Evolutionary conservation across 1,139 yeast genomes (phyloP), one percentile per base, ranked within the genome.

Genomic region (Debaryomyces sp.): DNA sequence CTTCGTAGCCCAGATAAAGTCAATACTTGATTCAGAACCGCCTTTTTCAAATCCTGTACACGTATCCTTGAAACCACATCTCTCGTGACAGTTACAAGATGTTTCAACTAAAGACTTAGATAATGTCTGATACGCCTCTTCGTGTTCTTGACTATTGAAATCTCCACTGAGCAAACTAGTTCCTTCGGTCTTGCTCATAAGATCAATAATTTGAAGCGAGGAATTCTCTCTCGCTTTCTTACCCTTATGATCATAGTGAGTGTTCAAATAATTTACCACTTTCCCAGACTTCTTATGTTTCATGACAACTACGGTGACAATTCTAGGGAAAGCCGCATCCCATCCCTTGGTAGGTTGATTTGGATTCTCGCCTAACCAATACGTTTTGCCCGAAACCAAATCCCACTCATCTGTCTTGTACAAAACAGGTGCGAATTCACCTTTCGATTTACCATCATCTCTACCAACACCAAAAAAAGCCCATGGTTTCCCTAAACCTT

Each of bases 401-500:
- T 57, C 54, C 72, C 79, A 78, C 10, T 72, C 70, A 1, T 60
- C 44, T 2, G 51, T 52, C 42, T 68, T 64, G 58, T 56, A 78
- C 32, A 77, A 54, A 17, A 78, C 65, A 1, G 81, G 81, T 0
- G 78, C 63, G 50, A 62, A 77, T 54, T 78, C 82, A 6, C 82
- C 82, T 6, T 52, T 54, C 10, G 58, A 49, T 27, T 60, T 56
- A 4, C 82, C 82, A 50, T 78, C 82, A 26, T 63, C 68, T 45
- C 82, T 62, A 2, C 81, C 81, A 10, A 75, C 75, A 0, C 82
- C 82, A 42, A 59, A 68, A 53, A 67, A 73, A 1, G 63, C 48
- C 81, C 81, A 78, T 12, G 54, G 48, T 8, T 51, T 54, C 33
- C 61, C 62, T 43, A 67, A 54, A 2, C 56, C 56, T 4, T 51